These are phyloP conservation scores for Myrica gale DNA, from an alignment of 306 rosid species.

Conservation along the genomic window DNA sequence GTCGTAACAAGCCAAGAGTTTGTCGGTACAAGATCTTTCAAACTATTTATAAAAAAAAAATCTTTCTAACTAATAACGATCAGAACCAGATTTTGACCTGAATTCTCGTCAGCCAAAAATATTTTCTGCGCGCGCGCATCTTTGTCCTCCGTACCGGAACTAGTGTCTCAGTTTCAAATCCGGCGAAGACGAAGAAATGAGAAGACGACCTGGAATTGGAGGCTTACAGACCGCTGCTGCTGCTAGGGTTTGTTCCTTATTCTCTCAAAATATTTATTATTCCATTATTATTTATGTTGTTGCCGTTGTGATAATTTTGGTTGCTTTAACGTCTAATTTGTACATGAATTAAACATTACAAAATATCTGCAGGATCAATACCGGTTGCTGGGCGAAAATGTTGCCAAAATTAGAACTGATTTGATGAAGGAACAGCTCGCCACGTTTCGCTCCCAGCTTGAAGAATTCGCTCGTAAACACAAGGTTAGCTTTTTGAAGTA, in stretches of 20 bases:
- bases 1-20: too few relatives aligned
- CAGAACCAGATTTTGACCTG: not conserved
- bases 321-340: not conserved
- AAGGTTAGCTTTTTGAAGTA: constrained; percentile 44
- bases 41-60: too few relatives aligned
- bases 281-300: not conserved
- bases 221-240: constrained; percentile 83
- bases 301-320: not conserved
- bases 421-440: constrained; percentile 90
- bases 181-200: constrained; percentile 37
- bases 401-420: constrained; percentile 87
- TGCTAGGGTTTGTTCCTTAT: constrained; percentile 53
- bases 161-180: not conserved
- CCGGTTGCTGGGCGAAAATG: constrained; percentile 85
- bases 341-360: not conserved
- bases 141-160: not conserved
- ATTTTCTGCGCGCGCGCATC: not conserved
- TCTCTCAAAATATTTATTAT: not conserved
- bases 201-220: constrained; percentile 94
- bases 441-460: constrained; percentile 87
- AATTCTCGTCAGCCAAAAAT: not conserved
- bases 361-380: constrained; percentile 55
- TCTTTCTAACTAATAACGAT: not conserved
- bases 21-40: too few relatives aligned
- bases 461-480: constrained; percentile 94